These are phyloP conservation scores for Psilocybe subaeruginosa DNA, from an alignment of 768 basidiomycete species.

Conservation along the genomic window DNA sequence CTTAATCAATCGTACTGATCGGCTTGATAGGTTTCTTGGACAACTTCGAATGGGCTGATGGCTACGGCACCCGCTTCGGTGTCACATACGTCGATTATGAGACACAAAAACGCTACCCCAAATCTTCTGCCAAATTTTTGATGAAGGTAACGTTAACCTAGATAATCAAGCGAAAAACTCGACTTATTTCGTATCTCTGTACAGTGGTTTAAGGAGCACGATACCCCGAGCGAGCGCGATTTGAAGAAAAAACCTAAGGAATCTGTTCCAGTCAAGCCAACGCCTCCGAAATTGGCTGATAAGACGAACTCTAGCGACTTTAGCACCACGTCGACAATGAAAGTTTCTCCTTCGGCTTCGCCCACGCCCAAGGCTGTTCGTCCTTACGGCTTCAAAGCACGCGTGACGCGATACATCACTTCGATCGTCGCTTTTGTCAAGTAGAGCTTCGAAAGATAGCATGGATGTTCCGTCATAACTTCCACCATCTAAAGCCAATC, in stretches of 20 bases:
- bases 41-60: constrained; percentile 81
- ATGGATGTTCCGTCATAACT: not conserved
- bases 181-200: not conserved
- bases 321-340: constrained; percentile 27
- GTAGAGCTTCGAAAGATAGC: constrained; percentile 9
- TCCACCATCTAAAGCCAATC: not conserved
- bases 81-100: constrained; percentile 73
- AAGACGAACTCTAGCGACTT: constrained; percentile 27
- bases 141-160: constrained; percentile 37
- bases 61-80: constrained; percentile 69
- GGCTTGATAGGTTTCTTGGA: constrained; percentile 57
- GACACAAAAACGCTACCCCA: constrained; percentile 68
- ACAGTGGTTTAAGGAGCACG: constrained; percentile 46
- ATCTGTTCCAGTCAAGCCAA: not conserved
- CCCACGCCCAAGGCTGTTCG: constrained; percentile 14
- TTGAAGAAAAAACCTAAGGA: constrained; percentile 11
- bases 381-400: constrained; percentile 24
- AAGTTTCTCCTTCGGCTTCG: constrained; percentile 13
- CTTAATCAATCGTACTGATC: not conserved
- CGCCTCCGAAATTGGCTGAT: constrained; percentile 17
- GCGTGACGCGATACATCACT: constrained; percentile 26
- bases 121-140: constrained; percentile 62
- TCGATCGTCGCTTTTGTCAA: constrained; percentile 28
- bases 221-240: constrained; percentile 21
- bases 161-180: not conserved